A percentile compares a stretch with the other conserved stretches of the same genome.
These are phyloP conservation scores for Aspergillus brunneoviolaceus DNA, from an alignment of 2,329 filamentous ascomycete species.

Conservation along the genomic window DNA sequence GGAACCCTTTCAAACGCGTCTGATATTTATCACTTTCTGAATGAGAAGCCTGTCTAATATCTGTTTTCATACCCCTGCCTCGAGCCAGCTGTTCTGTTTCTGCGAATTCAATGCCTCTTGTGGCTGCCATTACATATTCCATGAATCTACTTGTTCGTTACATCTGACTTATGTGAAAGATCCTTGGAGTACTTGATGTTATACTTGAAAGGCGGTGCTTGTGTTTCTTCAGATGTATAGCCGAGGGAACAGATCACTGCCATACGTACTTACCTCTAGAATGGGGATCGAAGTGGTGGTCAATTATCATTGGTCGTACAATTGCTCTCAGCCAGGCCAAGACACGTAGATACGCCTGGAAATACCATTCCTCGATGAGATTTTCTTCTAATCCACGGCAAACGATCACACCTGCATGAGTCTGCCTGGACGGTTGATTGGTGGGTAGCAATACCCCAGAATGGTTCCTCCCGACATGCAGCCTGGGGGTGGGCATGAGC, in stretches of 20 bases:
- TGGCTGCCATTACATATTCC: not conserved
- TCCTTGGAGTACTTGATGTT: not conserved
- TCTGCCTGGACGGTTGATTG: no score
- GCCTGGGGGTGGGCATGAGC: no score
- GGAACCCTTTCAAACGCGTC: not conserved
- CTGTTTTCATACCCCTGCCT: constrained; percentile 15
- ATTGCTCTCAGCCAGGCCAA: no score
- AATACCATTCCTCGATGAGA: no score
- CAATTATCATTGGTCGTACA: no score
- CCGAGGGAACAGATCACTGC: not conserved
- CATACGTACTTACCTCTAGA: not conserved
- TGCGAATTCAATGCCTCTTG: constrained; percentile 5
- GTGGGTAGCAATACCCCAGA: no score
- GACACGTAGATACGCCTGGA: no score
- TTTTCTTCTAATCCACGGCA: no score
- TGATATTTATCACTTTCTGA: not conserved
- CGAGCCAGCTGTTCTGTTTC: not conserved
- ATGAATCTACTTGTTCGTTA: not conserved
- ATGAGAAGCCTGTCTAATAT: constrained; percentile 12
- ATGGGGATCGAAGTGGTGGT: no score
- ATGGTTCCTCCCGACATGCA: no score
- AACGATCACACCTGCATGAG: no score
- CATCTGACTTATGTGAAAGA: not conserved
- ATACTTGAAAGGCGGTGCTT: not conserved
- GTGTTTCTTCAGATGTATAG: not conserved